These are phyloP conservation scores for Suhomyces bokatorum DNA, from an alignment of 1,139 yeast genomes.

Conservation along the genomic window DNA sequence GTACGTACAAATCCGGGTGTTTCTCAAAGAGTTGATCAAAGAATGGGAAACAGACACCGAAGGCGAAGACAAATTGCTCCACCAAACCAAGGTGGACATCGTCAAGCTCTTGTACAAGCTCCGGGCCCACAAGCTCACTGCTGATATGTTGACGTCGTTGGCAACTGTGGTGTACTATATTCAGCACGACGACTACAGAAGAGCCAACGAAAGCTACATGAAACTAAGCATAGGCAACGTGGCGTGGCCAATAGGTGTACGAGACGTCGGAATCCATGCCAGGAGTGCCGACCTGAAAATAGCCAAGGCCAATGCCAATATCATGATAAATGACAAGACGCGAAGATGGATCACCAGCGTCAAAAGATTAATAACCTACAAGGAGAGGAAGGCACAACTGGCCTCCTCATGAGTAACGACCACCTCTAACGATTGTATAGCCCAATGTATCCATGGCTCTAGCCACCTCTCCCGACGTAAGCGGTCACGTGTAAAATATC, in stretches of 20 bases:
- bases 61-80: conserved; percentile 22
- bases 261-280: conserved; percentile 77
- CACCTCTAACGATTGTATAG: not conserved
- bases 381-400: conserved; percentile 29
- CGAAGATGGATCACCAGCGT: conserved; percentile 76
- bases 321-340: conserved; percentile 76
- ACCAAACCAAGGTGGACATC: conserved; percentile 61
- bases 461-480: not conserved
- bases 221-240: conserved; percentile 82
- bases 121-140: conserved; percentile 46
- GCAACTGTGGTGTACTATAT: conserved; percentile 60
- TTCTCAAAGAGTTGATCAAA: conserved; percentile 45
- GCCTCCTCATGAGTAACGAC: not conserved
- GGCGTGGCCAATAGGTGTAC: conserved; percentile 91
- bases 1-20: conserved; percentile 47
- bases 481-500: not conserved
- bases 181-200: conserved; percentile 52
- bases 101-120: conserved; percentile 62
- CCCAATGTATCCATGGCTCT: not conserved
- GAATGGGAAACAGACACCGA: conserved; percentile 39
- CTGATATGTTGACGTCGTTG: conserved; percentile 53
- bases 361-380: conserved; percentile 66
- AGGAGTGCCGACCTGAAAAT: conserved; percentile 53
- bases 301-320: conserved; percentile 57
- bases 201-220: conserved; percentile 72